Evolutionary conservation across 768 basidiomycete genomes (phyloP).

Genomic region (Boletus rufocinnamomeus): DNA sequence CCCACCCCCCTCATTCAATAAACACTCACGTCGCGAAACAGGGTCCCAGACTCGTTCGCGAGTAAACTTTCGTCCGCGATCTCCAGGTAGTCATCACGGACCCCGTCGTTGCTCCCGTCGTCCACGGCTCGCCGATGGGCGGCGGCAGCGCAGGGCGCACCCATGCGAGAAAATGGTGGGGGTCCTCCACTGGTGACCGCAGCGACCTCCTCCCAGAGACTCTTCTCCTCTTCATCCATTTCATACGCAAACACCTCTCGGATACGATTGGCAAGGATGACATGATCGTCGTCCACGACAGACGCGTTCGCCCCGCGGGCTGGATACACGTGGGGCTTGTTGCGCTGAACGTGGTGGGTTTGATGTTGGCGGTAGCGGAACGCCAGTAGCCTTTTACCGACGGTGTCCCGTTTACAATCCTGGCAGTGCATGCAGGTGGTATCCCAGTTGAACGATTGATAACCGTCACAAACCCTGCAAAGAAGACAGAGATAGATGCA

Average conservation of each 20-base stretch:
- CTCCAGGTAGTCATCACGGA: slow-evolving; percentile 15
- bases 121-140: slow-evolving; percentile 1
- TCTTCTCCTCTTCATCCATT: slow-evolving; percentile 30
- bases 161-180: slow-evolving; percentile 18
- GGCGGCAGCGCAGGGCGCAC: slow-evolving; percentile 13
- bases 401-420: slow-evolving; percentile 30
- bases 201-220: slow-evolving; percentile 33
- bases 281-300: slow-evolving; percentile 4
- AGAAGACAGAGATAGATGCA: not conserved
- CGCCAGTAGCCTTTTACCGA: slow-evolving; percentile 30
- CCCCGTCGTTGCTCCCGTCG: slow-evolving; percentile 5
- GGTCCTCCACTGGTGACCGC: slow-evolving; percentile 22
- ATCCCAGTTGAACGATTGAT: slow-evolving; percentile 25
- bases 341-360: slow-evolving; percentile 7
- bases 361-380: slow-evolving; percentile 19
- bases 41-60: slow-evolving; percentile 18
- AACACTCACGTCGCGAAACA: slow-evolving; percentile 26
- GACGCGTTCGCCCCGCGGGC: not conserved
- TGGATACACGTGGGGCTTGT: not conserved
- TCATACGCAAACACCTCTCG: slow-evolving; percentile 24
- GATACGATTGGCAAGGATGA: slow-evolving; percentile 11
- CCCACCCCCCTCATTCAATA: slow-evolving; percentile 13
- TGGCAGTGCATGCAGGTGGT: slow-evolving; percentile 29
- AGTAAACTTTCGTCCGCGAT: slow-evolving; percentile 20
- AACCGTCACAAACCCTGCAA: slow-evolving; percentile 27